Base-by-base conservation (phyloP, 208 protist genomes). In the Crithidia sp. region DNA sequence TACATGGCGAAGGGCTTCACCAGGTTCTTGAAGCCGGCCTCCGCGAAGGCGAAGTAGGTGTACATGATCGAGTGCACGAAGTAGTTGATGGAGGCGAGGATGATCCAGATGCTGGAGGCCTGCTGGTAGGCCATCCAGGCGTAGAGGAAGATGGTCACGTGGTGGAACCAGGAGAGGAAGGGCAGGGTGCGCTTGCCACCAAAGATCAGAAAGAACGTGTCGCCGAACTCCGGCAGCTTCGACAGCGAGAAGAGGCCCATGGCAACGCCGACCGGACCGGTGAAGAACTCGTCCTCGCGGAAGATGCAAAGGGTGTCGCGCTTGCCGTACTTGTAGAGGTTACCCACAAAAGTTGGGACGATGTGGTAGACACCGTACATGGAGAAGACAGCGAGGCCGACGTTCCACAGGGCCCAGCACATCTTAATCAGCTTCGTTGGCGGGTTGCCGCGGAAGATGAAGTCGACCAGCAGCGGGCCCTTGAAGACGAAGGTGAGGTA, bases 1-100 rank as follows among this genome's bases (percentile, higher is more conserved):
- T 95, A 86, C 63, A 86, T 84, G 43, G 87, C 91, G 59, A 97
- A 87, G 2, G 90, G 87, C 79, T 88, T 87, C 71, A 94, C 77
- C 10, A 96, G 63, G 55, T 84, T 79, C 79, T 88, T 86, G 59
- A 82, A 77, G 17, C 90, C 88, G n/a, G 79, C 80, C 53, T 90
- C 91, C 17, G 86, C 76, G 12, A 97, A 63, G 44, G 86, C 82
- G 72, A 98, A 99, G 84, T 98, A 99, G 4, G 89, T 86, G 85
- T 99, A 99, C 97, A 98, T 98, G 86, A 98, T 90, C 36, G 92
- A 81, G 83, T 98, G 97, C 49, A 98, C 96, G 59, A 77, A 82
- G 81, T 96, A 95, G 76, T 99, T 99, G 91, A 98, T 96, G 16
- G 89, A 71, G 17, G 91, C 89, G 66, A 76, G 68, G 56, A 80